Conservation (phyloP, 1,284 basidiomycete species). For the Cryptococcus sp. region DNA sequence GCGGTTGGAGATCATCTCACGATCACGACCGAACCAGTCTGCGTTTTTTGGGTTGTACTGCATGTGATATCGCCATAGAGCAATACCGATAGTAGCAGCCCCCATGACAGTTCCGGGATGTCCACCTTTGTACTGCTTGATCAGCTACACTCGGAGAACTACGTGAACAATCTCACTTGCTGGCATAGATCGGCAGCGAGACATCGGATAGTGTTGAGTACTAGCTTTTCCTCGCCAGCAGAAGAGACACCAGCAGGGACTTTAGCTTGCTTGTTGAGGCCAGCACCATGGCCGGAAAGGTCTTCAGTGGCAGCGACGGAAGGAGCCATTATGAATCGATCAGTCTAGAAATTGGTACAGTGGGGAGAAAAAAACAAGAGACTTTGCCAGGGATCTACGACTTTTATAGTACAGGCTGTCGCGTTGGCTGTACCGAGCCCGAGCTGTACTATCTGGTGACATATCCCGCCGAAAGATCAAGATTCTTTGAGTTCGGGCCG, state of each 20-base stretch:
- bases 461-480: too few species aligned
- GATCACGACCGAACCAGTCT: constrained; percentile 35
- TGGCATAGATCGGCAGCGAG: constrained; percentile 44
- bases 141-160: not conserved
- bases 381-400: not conserved
- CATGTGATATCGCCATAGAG: constrained; percentile 38
- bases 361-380: not conserved
- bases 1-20: constrained; percentile 8
- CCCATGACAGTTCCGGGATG: constrained; percentile 52
- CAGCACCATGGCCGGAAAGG: not conserved
- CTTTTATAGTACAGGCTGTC: not conserved
- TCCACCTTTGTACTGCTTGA: constrained; percentile 40
- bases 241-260: not conserved
- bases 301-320: not conserved
- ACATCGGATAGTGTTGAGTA: constrained; percentile 44
- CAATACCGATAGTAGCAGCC: constrained; percentile 37
- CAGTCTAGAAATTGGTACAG: not conserved
- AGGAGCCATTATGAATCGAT: not conserved
- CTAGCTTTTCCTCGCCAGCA: constrained; percentile 28
- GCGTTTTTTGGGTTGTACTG: constrained; percentile 41
- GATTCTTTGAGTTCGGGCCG: not conserved
- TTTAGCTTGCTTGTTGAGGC: not conserved
- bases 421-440: not conserved
- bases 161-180: constrained; percentile 17
- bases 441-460: not conserved